Base-by-base conservation (phyloP, 208 protist genomes). In the Endotrypanum monterogeii region DNA sequence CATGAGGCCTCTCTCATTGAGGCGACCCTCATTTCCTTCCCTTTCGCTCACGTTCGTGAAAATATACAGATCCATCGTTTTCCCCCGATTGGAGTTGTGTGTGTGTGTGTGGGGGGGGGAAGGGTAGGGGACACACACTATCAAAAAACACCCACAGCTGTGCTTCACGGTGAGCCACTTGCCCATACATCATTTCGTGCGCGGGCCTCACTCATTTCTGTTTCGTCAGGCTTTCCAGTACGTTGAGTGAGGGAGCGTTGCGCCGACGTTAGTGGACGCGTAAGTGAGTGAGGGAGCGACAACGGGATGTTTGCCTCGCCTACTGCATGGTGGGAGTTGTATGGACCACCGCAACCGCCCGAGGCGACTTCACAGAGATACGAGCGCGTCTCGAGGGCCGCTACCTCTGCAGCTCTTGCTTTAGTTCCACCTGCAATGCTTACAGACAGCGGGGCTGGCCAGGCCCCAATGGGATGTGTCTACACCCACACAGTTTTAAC, bases 321-420 rank as follows among this genome's bases (percentile, higher is more conserved):
- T 18, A 74, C 55, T 28, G 58, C 70, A 55, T 74, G 70, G 70
- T 23, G 28, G 14, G 57, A 41, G 41, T 50, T 74, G 37, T 74
- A 74, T 23, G 56, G 70, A 9, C 68, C 54, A 20, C 30, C 44
- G 20, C 62, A 6, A 41, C n/a, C 25, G 25, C 41, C 63, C 11
- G 25, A n/a, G 41, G 41, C 41, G 41, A 25, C 44, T 1, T 9
- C 63, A 54, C 63, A 52, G 9, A 39, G 41, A 11, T n/a, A 56
- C 63, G 12, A 2, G 16, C 61, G 39, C 39, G 61, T 30, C n/a
- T 67, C 35, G 32, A 46, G 37, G 23, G 61, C 61, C n/a, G 61
- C 23, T 48, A 32, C 61, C 61, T 23, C 32, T 62, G n/a, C 55
- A 20, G 52, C 23, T 57, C n/a, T 12, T 58, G 56, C 3, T 62